phyloP scores from a whole-genome alignment of 2,329 filamentous ascomycete genomes.

The Trichoderma sp. region DNA sequence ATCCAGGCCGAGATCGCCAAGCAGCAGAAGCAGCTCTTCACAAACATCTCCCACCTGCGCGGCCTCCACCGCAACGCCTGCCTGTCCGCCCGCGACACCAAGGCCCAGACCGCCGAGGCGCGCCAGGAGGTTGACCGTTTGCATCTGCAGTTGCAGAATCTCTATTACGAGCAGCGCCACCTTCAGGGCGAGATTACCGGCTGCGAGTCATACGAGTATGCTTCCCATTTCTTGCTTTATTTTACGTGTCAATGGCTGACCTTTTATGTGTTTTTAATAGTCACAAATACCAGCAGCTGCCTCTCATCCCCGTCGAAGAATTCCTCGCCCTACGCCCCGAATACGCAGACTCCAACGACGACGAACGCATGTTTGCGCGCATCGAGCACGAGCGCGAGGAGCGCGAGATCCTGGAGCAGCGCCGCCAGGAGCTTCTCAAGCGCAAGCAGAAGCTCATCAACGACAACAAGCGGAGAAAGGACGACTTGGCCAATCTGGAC shows the following conservation, averaged over 20 bases:
- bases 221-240: too few relatives aligned
- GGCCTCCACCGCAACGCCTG: slow-evolving; percentile 80
- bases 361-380: slow-evolving; percentile 80
- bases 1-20: slow-evolving; percentile 62
- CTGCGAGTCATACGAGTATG: slow-evolving; percentile 93
- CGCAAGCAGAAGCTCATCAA: slow-evolving; percentile 60
- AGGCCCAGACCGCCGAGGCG: slow-evolving; percentile 79
- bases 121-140: slow-evolving; percentile 88
- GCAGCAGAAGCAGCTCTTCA: slow-evolving; percentile 76
- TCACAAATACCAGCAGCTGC: slow-evolving; percentile 83
- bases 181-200: slow-evolving; percentile 84
- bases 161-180: slow-evolving; percentile 94
- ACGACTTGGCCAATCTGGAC: slow-evolving; percentile 87
- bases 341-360: slow-evolving; percentile 67
- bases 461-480: slow-evolving; percentile 87
- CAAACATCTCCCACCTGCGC: slow-evolving; percentile 75
- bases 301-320: slow-evolving; percentile 77
- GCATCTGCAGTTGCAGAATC: slow-evolving; percentile 88
- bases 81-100: slow-evolving; percentile 79
- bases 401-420: slow-evolving; percentile 79
- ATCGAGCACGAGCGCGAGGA: slow-evolving; percentile 89
- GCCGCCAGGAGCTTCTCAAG: slow-evolving; percentile 72
- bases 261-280: slow-evolving; percentile 40
- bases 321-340: slow-evolving; percentile 77
- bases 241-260: slow-evolving; percentile 53